These are phyloP conservation scores for Nemophila menziesii DNA, from an alignment of 257 asterid genomes.

Conservation along the genomic window DNA sequence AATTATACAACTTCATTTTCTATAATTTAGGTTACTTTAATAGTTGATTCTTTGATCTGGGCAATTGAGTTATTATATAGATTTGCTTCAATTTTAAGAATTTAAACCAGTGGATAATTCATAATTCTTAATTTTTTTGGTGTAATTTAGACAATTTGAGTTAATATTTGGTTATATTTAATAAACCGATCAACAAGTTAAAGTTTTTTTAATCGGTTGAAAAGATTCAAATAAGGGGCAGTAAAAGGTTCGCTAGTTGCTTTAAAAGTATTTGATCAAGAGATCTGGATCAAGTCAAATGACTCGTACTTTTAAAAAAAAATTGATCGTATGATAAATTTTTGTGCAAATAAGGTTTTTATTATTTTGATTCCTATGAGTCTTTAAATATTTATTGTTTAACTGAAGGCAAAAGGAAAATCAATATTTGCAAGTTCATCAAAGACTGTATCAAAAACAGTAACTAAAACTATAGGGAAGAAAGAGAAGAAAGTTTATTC, in stretches of 20 bases:
- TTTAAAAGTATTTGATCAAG: too few relatives aligned
- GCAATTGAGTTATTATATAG: neutral
- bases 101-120: too few relatives aligned
- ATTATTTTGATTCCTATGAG: conserved; percentile 5
- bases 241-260: too few relatives aligned
- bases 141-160: too few relatives aligned
- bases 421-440: conserved; percentile 22
- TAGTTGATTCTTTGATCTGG: neutral
- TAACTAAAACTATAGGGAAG: conserved; percentile 17
- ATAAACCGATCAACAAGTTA: too few relatives aligned
- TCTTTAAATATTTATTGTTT: conserved; percentile 13
- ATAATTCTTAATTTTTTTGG: too few relatives aligned
- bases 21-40: neutral
- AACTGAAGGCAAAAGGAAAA: conserved; percentile 31
- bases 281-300: too few relatives aligned
- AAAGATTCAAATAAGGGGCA: too few relatives aligned
- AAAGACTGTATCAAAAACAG: conserved; percentile 22
- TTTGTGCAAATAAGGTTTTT: neutral
- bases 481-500: conserved; percentile 49
- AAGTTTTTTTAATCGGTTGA: too few relatives aligned
- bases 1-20: neutral
- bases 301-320: too few relatives aligned
- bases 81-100: neutral
- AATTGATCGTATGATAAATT: too few relatives aligned
- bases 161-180: too few relatives aligned